A percentile compares a stretch with the other conserved stretches of the same genome.
These are phyloP conservation scores for Penicillium hesseltinei DNA, from an alignment of 2,329 filamentous ascomycete species.

Conservation along the genomic window DNA sequence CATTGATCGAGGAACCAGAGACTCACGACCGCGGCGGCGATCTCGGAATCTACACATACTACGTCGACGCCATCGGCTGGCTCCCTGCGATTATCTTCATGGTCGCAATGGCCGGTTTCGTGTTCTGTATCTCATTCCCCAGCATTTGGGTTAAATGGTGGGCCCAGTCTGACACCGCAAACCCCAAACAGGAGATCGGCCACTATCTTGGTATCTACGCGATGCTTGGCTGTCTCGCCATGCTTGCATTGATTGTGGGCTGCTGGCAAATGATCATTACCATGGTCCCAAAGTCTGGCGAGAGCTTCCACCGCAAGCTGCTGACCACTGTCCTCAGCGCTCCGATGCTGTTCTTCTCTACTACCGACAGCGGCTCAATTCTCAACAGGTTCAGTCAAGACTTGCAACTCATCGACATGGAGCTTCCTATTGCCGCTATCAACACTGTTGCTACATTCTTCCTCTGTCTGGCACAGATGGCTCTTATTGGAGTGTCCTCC, in stretches of 20 bases:
- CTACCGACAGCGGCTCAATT: conserved; percentile 42
- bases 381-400: conserved; percentile 49
- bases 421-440: conserved; percentile 42
- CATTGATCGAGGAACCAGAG: conserved; percentile 25
- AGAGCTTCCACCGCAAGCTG: conserved; percentile 49
- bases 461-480: conserved; percentile 46
- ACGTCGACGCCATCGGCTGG: conserved; percentile 40
- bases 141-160: conserved; percentile 46
- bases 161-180: conserved; percentile 37
- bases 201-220: conserved; percentile 43
- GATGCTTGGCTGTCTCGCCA: conserved; percentile 39
- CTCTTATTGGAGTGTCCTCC: conserved; percentile 49
- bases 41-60: conserved; percentile 44
- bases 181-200: conserved; percentile 33
- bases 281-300: conserved; percentile 55
- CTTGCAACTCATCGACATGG: conserved; percentile 45
- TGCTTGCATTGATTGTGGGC: conserved; percentile 37
- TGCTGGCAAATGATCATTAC: conserved; percentile 52
- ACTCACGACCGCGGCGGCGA: conserved; percentile 41
- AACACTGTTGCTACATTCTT: conserved; percentile 39
- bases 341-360: conserved; percentile 45
- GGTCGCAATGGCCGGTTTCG: conserved; percentile 38
- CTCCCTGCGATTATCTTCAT: conserved; percentile 36
- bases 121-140: conserved; percentile 44
- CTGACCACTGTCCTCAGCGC: conserved; percentile 49